phyloP scores from a whole-genome alignment of 2,329 filamentous ascomycete genomes.

The Hysterium pulicare region DNA sequence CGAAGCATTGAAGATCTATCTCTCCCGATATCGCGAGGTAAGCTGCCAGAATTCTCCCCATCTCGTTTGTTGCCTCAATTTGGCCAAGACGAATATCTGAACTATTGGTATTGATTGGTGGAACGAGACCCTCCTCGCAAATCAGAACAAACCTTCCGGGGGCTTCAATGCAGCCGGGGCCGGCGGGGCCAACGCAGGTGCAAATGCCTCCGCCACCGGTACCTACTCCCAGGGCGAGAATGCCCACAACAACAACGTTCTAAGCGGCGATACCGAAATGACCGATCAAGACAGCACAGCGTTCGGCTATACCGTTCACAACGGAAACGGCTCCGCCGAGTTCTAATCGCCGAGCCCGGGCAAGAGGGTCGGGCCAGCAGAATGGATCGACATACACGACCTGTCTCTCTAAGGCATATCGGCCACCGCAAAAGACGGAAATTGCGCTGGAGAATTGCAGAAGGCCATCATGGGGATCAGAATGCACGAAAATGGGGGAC shows the following conservation, averaged over 20 bases:
- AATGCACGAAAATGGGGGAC: slow-evolving; percentile 14
- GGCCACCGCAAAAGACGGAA: slow-evolving; percentile 22
- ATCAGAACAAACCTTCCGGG: slow-evolving; percentile 55
- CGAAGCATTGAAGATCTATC: slow-evolving; percentile 95
- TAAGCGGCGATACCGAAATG: slow-evolving; percentile 44
- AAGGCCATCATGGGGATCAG: slow-evolving; percentile 11
- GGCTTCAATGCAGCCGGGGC: slow-evolving; percentile 33
- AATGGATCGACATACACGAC: slow-evolving; percentile 9
- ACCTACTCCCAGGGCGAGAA: slow-evolving; percentile 29
- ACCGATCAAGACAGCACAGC: slow-evolving; percentile 40
- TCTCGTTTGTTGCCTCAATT: slow-evolving; percentile 37
- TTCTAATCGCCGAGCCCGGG: slow-evolving; percentile 31
- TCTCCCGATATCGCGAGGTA: slow-evolving; percentile 97
- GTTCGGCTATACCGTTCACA: slow-evolving; percentile 42
- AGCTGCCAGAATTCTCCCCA: slow-evolving; percentile 45
- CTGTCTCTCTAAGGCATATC: slow-evolving; percentile 12
- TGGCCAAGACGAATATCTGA: slow-evolving; percentile 46
- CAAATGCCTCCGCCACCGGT: slow-evolving; percentile 25
- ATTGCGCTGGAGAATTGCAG: slow-evolving; percentile 9
- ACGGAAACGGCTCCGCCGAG: slow-evolving; percentile 38
- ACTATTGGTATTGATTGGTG: slow-evolving; percentile 51
- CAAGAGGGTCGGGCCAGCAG: slow-evolving; percentile 10
- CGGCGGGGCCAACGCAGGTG: slow-evolving; percentile 31
- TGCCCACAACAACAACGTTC: slow-evolving; percentile 40
- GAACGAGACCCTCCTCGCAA: slow-evolving; percentile 75